These are phyloP conservation scores for Lobosporangium transversale DNA, from an alignment of 192 early-diverging fungal species.

Conservation along the genomic window DNA sequence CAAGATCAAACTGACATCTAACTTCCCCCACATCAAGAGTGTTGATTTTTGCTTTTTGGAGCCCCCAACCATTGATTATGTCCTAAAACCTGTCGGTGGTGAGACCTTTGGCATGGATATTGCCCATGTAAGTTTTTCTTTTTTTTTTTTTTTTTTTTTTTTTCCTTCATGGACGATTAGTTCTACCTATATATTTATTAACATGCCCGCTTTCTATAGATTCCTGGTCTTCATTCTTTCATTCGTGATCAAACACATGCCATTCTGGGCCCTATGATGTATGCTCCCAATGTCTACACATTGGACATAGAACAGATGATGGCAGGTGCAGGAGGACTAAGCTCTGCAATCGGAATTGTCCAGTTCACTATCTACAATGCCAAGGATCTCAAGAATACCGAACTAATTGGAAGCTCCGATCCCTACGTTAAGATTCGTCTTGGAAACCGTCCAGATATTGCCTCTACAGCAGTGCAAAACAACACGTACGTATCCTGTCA, in stretches of 20 bases:
- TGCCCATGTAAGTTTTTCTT: conserved; percentile 65
- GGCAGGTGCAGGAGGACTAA: conserved; percentile 65
- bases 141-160: neutral
- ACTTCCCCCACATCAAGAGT: conserved; percentile 88
- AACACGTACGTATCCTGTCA: conserved; percentile 62
- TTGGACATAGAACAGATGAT: conserved; percentile 84
- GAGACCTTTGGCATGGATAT: conserved; percentile 89
- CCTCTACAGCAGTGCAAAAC: conserved; percentile 69
- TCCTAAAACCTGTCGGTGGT: conserved; percentile 89
- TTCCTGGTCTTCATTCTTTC: conserved; percentile 85
- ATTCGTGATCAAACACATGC: conserved; percentile 78
- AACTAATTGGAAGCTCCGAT: conserved; percentile 89
- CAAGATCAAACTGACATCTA: conserved; percentile 84
- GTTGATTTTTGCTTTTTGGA: conserved; percentile 88
- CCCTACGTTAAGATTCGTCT: conserved; percentile 84
- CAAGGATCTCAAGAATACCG: conserved; percentile 84
- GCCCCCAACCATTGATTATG: conserved; percentile 86
- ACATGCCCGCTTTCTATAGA: conserved; percentile 42
- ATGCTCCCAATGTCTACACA: conserved; percentile 81
- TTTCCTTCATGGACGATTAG: neutral
- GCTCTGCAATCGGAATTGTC: conserved; percentile 88
- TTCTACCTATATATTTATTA: neutral
- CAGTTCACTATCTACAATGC: conserved; percentile 83
- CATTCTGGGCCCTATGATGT: conserved; percentile 85
- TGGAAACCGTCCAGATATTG: conserved; percentile 73